phyloP scores from a whole-genome alignment of 768 basidiomycete species.

The Mycena epipterygia region DNA sequence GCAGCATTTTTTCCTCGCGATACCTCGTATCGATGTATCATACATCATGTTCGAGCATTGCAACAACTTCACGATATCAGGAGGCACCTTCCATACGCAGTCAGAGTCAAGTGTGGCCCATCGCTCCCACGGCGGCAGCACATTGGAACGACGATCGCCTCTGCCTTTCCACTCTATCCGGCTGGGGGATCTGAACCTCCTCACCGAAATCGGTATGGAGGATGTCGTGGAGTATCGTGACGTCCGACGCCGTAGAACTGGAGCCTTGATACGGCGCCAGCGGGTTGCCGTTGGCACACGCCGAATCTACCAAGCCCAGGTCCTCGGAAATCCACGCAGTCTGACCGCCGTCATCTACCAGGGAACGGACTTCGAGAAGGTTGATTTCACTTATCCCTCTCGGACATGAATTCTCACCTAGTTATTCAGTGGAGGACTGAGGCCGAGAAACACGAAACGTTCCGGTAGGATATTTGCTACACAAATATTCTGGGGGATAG shows the following conservation, averaged over 20 bases:
- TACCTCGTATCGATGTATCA: no score
- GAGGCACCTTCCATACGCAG: neutral
- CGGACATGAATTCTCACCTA: neutral
- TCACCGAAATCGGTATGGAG: neutral
- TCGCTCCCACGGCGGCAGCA: neutral
- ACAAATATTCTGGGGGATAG: neutral
- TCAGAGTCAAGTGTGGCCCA: neutral
- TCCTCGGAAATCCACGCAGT: neutral
- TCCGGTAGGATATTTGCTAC: neutral
- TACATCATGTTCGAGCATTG: slow-evolving; percentile 1
- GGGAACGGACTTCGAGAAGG: neutral
- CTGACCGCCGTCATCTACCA: slow-evolving; percentile 1
- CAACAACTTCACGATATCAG: neutral
- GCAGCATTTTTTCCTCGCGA: no score
- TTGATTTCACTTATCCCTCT: neutral
- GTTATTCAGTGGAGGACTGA: neutral
- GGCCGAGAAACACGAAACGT: slow-evolving; percentile 8
- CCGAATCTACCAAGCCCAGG: neutral
- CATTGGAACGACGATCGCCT: neutral
- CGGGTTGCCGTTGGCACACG: neutral
- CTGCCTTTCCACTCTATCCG: neutral
- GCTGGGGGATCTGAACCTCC: slow-evolving; percentile 12
- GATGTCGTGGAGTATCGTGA: neutral
- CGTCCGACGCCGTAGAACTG: neutral
- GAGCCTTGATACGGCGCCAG: neutral